A percentile compares a stretch with the other conserved stretches of the same genome.
Conservation (phyloP, 2,329 filamentous ascomycete genomes). For the Clarireedia paspali region DNA sequence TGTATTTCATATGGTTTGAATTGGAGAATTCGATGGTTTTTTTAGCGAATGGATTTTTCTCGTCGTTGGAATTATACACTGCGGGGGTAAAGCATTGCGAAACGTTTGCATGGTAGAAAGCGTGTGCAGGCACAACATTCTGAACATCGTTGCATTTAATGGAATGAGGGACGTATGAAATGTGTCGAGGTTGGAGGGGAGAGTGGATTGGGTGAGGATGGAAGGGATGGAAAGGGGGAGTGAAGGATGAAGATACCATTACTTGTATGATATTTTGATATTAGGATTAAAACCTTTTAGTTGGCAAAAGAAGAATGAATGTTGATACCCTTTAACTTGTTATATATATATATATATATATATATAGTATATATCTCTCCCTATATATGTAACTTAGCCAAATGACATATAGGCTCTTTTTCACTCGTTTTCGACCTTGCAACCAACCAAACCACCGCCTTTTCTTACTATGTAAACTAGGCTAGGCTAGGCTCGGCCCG, state of each 20-base stretch:
- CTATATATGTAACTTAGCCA: too few species aligned
- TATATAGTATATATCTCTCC: too few species aligned
- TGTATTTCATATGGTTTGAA: neutral
- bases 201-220: neutral
- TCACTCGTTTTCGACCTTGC: too few species aligned
- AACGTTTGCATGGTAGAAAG: neutral
- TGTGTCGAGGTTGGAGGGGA: neutral
- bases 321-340: conserved; percentile 3
- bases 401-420: too few species aligned
- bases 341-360: too few species aligned
- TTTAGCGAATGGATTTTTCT: conserved; percentile 7
- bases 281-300: neutral
- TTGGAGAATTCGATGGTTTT: neutral
- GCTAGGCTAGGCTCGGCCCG: too few species aligned
- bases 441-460: too few species aligned
- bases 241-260: conserved; percentile 7
- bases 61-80: neutral
- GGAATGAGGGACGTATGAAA: neutral
- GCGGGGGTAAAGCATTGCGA: conserved; percentile 1
- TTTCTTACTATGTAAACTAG: too few species aligned
- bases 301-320: conserved; percentile 3
- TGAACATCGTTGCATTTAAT: neutral
- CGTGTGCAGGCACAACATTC: conserved; percentile 3
- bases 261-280: conserved; percentile 8
- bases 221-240: neutral